Percentiles rank a stretch among this genome's conserved stretches.
These are phyloP conservation scores for Plantago rigida DNA, from an alignment of 305 asterid species.

Conservation along the genomic window DNA sequence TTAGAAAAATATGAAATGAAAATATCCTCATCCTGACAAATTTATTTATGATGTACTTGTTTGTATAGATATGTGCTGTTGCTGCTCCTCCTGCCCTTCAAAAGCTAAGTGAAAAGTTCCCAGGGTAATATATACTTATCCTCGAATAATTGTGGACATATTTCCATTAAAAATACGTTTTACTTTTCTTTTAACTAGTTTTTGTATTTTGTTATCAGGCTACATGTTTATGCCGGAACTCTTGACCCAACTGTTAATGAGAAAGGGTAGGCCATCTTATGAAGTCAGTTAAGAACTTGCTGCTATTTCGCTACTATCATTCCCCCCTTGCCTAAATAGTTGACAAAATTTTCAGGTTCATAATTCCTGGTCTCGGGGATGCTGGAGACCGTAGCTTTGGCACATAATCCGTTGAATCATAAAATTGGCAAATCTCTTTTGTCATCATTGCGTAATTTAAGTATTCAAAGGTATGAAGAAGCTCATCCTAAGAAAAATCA, in stretches of 20 bases:
- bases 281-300: slow-evolving; percentile 1
- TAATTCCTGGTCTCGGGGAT: slow-evolving; percentile 91
- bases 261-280: slow-evolving; percentile 53
- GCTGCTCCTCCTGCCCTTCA: slow-evolving; percentile 96
- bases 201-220: slow-evolving; percentile 44
- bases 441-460: slow-evolving; percentile 20
- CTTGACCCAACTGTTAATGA: slow-evolving; percentile 71
- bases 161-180: background rate
- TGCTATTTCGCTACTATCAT: slow-evolving; percentile 8
- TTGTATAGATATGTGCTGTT: slow-evolving; percentile 67
- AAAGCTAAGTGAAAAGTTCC: slow-evolving; percentile 72
- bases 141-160: slow-evolving; percentile 8
- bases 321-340: slow-evolving; percentile 7
- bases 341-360: slow-evolving; percentile 52
- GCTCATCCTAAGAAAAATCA: background rate
- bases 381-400: slow-evolving; percentile 96
- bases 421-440: slow-evolving; percentile 2
- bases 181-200: slow-evolving; percentile 11
- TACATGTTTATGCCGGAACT: slow-evolving; percentile 82
- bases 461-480: slow-evolving; percentile 17
- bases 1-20: slow-evolving; percentile 1
- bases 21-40: too few relatives aligned
- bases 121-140: slow-evolving; percentile 50
- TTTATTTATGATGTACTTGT: slow-evolving; percentile 11
- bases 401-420: slow-evolving; percentile 36